phyloP scores from a whole-genome alignment of 2,329 filamentous ascomycete genomes.

The Aspergillus sp. region DNA sequence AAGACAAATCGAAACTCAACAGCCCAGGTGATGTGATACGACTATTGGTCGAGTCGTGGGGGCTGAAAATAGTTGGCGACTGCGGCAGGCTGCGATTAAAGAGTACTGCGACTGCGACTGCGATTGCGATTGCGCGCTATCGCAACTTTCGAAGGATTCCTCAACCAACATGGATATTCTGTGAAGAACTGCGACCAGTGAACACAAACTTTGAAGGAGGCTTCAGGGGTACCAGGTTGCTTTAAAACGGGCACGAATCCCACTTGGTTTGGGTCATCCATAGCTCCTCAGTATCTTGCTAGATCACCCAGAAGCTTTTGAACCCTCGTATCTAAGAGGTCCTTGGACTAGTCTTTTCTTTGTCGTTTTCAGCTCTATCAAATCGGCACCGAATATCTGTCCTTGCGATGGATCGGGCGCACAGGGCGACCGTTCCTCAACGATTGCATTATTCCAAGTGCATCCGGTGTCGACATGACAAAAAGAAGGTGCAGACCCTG shows the following conservation, averaged over 20 bases:
- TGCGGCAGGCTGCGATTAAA: too few species aligned
- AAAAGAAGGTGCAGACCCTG: background rate
- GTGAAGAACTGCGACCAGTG: too few species aligned
- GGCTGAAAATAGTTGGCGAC: too few species aligned
- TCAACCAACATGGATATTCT: background rate
- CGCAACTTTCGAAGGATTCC: background rate
- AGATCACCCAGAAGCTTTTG: background rate
- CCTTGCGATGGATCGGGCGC: background rate
- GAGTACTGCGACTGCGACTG: background rate
- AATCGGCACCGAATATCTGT: background rate
- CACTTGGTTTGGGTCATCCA: background rate
- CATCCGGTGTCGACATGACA: background rate
- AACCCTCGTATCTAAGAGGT: background rate
- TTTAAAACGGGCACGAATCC: constrained; percentile 1
- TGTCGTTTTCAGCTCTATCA: background rate
- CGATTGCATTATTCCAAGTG: constrained; percentile 2
- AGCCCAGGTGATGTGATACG: too few species aligned
- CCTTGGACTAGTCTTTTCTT: background rate
- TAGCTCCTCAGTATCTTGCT: background rate
- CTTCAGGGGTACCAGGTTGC: too few species aligned
- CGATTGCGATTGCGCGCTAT: background rate
- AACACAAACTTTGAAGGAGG: too few species aligned
- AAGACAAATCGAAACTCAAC: too few species aligned
- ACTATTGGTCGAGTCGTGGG: too few species aligned
- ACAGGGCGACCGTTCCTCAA: background rate